These are phyloP conservation scores for Xylaria curta DNA, from an alignment of 495 filamentous ascomycete genomes.

Conservation along the genomic window DNA sequence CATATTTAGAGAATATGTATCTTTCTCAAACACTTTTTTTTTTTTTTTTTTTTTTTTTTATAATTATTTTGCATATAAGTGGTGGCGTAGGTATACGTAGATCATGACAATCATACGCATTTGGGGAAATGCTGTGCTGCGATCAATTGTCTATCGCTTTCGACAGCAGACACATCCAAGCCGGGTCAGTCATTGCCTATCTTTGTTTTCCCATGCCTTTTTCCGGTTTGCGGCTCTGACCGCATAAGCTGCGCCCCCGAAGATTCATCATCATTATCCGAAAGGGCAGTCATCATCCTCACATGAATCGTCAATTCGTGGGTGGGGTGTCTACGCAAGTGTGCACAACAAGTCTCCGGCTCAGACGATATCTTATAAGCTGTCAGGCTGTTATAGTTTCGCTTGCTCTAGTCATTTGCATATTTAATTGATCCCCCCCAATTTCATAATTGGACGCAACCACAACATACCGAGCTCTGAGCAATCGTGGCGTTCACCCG, in stretches of 20 bases:
- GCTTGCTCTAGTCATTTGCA: not conserved
- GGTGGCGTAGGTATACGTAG: not conserved
- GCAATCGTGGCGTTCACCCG: not conserved
- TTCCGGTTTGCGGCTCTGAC: conserved; percentile 12
- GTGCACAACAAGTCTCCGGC: not conserved
- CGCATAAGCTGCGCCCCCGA: conserved; percentile 19
- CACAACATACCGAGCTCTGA: not conserved
- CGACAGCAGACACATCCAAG: not conserved
- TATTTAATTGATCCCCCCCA: not conserved
- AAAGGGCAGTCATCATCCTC: conserved; percentile 22
- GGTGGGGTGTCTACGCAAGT: not conserved
- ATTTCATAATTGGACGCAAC: not conserved
- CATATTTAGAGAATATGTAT: not conserved
- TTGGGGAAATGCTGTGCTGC: conserved; percentile 3
- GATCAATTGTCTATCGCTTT: conserved; percentile 8
- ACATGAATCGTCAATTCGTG: conserved; percentile 11
- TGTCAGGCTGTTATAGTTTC: not conserved
- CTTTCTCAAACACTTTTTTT: not conserved
- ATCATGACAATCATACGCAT: not conserved
- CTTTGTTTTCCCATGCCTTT: conserved; percentile 9
- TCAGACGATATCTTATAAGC: not conserved
- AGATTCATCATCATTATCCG: conserved; percentile 26
- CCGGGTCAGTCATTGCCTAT: not conserved
- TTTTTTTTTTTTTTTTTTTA: too few species aligned
- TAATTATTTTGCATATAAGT: not conserved